Percentiles rank a stretch among this genome's conserved stretches.
Evolutionary conservation across 139 green algal species (phyloP).

Genomic region (Micractinium conductrix): DNA sequence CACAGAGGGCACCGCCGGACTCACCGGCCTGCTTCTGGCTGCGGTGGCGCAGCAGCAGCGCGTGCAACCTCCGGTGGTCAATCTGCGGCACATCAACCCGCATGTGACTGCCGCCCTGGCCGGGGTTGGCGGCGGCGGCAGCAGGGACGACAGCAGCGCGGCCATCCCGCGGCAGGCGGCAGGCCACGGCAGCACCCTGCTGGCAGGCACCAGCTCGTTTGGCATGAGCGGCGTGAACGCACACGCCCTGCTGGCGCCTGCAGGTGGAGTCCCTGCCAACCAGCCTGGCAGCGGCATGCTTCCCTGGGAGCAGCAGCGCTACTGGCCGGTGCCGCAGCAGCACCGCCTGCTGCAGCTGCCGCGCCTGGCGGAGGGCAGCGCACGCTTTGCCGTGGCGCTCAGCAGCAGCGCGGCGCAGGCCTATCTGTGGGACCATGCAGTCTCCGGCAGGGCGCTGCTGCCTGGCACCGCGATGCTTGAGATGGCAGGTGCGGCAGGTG

Average conservation of each 20-base stretch:
- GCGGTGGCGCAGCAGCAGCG: conserved; percentile 16
- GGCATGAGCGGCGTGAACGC: conserved; percentile 61
- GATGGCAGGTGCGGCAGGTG: conserved; percentile 1
- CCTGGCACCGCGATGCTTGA: conserved; percentile 68
- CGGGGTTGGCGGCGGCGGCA: neutral
- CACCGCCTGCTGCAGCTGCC: conserved; percentile 20
- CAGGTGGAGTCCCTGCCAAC: neutral
- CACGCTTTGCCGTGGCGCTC: neutral
- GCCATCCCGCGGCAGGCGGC: conserved; percentile 60
- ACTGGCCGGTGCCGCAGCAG: conserved; percentile 6
- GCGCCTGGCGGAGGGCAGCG: neutral
- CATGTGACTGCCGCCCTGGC: conserved; percentile 52
- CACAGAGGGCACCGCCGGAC: conserved; percentile 62
- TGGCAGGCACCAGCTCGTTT: conserved; percentile 44
- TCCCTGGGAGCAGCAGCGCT: neutral
- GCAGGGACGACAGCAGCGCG: neutral
- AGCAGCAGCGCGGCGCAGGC: conserved; percentile 13
- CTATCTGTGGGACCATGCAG: conserved; percentile 65
- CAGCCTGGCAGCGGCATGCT: neutral
- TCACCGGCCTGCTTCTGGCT: conserved; percentile 76
- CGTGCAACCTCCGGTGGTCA: conserved; percentile 45
- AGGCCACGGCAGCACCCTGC: conserved; percentile 29
- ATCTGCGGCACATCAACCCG: conserved; percentile 77
- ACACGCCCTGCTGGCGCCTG: conserved; percentile 41
- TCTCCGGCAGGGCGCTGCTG: conserved; percentile 53